Evolutionary conservation across 1,284 basidiomycete species (phyloP), one percentile per base, ranked within the genome.

Genomic region (Boletus albobrunnescens): DNA sequence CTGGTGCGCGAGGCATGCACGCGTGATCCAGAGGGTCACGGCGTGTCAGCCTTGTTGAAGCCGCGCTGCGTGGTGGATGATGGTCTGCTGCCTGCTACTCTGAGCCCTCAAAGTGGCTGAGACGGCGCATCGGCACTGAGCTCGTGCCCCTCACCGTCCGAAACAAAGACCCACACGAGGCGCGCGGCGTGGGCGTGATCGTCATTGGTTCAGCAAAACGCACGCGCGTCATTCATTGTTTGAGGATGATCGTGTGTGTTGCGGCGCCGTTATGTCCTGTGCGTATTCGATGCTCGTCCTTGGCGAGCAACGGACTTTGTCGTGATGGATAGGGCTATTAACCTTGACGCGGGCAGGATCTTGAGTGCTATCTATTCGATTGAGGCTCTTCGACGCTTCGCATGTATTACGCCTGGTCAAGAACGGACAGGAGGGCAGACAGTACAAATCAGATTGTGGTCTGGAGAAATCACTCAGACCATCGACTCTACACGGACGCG

Each of bases 171-270:
- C 35, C 45, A 22, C 42, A 60, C 41, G 55, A 50, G 33, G 55
- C 46, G 16, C 52, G 13, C n/a, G 57, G 56, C 3, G 33, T 52
- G 8, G 52, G 57, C 2, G 28, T 48, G 30, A 20, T 57, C 36
- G 16, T 59, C 49, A 10, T 38, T 57, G 1, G 54, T 19, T 2
- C 57, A 57, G 39, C 56, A 57, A 33, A 46, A 50, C 14, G 43
- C 39, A 0, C 42, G 54, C 16, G 47, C 47, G 4, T 20, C 43
- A 6, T 12, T 57, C n/a, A n/a, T 22, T 36, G 56, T 19, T 20
- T 53, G 38, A 41, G 44, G 33, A 22, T 14, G 43, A 46, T 52
- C 23, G 16, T 49, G 19, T 49, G 31, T 9, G 1, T 41, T 5
- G 46, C 31, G 6, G 27, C 48, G 13, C 14, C 49, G 23, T 17